Base-by-base conservation (phyloP, 768 basidiomycete genomes). In the Termitomyces sp. region DNA sequence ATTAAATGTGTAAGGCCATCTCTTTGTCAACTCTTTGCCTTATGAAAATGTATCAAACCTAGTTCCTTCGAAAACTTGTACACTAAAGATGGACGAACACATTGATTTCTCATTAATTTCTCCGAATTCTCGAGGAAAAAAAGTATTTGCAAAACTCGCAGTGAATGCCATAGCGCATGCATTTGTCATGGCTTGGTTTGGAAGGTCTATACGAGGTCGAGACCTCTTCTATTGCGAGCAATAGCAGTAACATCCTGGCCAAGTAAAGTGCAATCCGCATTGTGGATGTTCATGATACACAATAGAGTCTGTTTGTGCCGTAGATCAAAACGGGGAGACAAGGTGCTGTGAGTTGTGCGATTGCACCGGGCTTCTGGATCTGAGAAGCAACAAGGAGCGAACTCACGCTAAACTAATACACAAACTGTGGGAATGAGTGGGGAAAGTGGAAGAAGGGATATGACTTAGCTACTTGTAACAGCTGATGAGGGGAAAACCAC, bases 321-420 rank as follows among this genome's bases (percentile, higher is more conserved):
- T 14, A 41, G 8, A n/a, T n/a, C 40, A 20, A 6, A 20, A n/a
- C n/a, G n/a, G n/a, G 40, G n/a, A 41, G 40, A 18, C 28, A 6
- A 51, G n/a, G 35, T 38, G 24, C 6, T 24, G 28, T 26, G 35
- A 36, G 20, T 16, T 38, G 36, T 22, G 46, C 54, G 54, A 48
- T 55, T 55, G 28, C 36, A 33, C 14, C 46, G 55, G 55, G 55
- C 55, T 48, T 55, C 55, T 48, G 35, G 6, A 54, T 33, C 53
- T 45, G 26, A 26, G 32, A 54, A 35, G 35, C 46, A 14, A 20
- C 13, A 30, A 30, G 16, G 14, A 32, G 28, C 32, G 18, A n/a
- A 33, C 41, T 45, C 18, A 30, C 30, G 20, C 20, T 18, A 45
- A 45, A 20, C 16, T 16, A 16, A n/a, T 9, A 10, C 40, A 20